Percentiles rank a stretch among this genome's conserved stretches.
These are phyloP conservation scores for Omphalotus olearius DNA, from an alignment of 1,284 basidiomycete species.

Conservation along the genomic window DNA sequence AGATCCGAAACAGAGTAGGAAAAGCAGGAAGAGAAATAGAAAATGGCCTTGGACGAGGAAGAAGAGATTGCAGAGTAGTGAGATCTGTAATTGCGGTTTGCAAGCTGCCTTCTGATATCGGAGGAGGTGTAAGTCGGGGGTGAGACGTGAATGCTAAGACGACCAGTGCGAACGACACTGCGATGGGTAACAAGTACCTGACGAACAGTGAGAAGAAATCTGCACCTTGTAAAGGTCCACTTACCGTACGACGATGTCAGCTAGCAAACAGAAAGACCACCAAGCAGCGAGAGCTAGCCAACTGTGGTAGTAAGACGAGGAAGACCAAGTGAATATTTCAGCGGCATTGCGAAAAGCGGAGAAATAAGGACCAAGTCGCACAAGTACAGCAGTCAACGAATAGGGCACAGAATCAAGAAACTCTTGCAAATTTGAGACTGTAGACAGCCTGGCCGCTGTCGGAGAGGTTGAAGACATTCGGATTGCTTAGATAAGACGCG, in stretches of 20 bases:
- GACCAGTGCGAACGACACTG: slow-evolving; percentile 18
- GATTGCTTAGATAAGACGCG: slow-evolving; percentile 8
- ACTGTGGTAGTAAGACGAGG: slow-evolving; percentile 55
- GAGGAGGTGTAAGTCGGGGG: slow-evolving; percentile 20
- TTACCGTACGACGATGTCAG: slow-evolving; percentile 53
- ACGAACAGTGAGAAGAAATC: slow-evolving; percentile 10
- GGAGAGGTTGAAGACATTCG: slow-evolving; percentile 24
- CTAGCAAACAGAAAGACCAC: slow-evolving; percentile 76
- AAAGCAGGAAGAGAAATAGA: slow-evolving; percentile 23
- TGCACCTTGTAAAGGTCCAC: slow-evolving; percentile 19
- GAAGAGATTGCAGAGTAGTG: slow-evolving; percentile 47
- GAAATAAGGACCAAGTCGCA: slow-evolving; percentile 56
- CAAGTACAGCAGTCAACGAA: slow-evolving; percentile 52
- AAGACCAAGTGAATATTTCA: slow-evolving; percentile 63
- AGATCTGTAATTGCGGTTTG: slow-evolving; percentile 53
- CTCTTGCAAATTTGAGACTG: slow-evolving; percentile 26
- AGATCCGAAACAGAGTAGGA: slow-evolving; percentile 40
- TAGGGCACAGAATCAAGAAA: slow-evolving; percentile 60
- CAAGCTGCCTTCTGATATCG: slow-evolving; percentile 63
- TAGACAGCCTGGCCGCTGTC: background rate
- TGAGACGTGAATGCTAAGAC: slow-evolving; percentile 27
- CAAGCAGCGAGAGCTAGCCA: slow-evolving; percentile 65
- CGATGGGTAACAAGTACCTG: slow-evolving; percentile 43
- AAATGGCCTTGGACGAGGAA: slow-evolving; percentile 31
- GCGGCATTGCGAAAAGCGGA: slow-evolving; percentile 38